These are phyloP conservation scores for Microdochium trichocladiopsis DNA, from an alignment of 2,329 filamentous ascomycete species.

Conservation along the genomic window DNA sequence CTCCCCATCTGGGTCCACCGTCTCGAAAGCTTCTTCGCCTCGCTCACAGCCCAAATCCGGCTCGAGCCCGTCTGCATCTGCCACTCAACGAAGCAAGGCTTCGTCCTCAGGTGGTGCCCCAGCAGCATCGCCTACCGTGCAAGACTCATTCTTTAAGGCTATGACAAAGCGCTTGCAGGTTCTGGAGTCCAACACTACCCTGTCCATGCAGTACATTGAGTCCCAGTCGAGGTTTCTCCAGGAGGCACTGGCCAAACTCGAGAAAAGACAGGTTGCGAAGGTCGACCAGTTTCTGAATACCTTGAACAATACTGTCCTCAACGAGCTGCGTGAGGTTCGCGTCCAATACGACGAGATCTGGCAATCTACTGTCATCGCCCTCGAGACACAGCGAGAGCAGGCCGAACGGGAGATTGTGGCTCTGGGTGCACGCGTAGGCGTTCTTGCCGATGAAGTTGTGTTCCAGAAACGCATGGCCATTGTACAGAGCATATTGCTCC, in stretches of 20 bases:
- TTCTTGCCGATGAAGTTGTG: constrained; percentile 88
- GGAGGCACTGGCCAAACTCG: constrained; percentile 78
- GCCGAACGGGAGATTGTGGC: constrained; percentile 79
- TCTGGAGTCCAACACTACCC: constrained; percentile 84
- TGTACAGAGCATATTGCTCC: constrained; percentile 78
- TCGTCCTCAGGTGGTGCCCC: constrained; percentile 23
- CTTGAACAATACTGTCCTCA: constrained; percentile 81
- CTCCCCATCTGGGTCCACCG: background rate
- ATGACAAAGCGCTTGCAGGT: constrained; percentile 88
- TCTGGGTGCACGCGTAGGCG: constrained; percentile 69
- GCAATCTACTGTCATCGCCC: constrained; percentile 88
- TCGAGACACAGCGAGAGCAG: constrained; percentile 82
- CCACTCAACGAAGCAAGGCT: constrained; percentile 7
- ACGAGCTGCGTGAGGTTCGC: constrained; percentile 70
- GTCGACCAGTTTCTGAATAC: constrained; percentile 74
- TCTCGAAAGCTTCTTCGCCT: background rate
- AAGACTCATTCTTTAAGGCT: constrained; percentile 97
- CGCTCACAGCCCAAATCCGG: background rate
- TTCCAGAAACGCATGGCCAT: constrained; percentile 90
- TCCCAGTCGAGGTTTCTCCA: constrained; percentile 88
- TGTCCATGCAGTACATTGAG: constrained; percentile 93
- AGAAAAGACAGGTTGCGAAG: constrained; percentile 80
- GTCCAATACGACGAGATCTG: constrained; percentile 93
- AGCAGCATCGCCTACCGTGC: constrained; percentile 69
- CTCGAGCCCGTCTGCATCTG: constrained; percentile 9